These are phyloP conservation scores for Leucoagaricus sp. DNA, from an alignment of 1,284 basidiomycete species.

Conservation along the genomic window DNA sequence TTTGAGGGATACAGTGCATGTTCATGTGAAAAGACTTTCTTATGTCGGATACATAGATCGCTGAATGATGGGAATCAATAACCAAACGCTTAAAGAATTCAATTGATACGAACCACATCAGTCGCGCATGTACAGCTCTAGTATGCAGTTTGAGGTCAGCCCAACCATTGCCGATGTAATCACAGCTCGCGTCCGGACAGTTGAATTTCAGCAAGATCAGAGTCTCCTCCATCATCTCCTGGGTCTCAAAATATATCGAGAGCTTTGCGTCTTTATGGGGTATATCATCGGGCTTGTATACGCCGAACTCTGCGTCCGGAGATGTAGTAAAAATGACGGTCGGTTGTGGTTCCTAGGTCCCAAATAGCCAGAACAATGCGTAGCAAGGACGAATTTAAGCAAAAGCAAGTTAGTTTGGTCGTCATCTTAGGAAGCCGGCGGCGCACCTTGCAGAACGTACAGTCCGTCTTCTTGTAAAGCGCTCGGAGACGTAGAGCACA, in stretches of 20 bases:
- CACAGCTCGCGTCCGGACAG: constrained; percentile 81
- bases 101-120: constrained; percentile 71
- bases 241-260: constrained; percentile 84
- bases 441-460: constrained; percentile 94
- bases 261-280: constrained; percentile 79
- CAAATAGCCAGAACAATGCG: not conserved
- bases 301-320: constrained; percentile 61
- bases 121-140: constrained; percentile 71
- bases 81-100: not conserved
- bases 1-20: constrained; percentile 82
- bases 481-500: constrained; percentile 91
- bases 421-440: not conserved
- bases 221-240: constrained; percentile 94
- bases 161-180: constrained; percentile 88
- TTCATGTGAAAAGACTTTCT: constrained; percentile 97
- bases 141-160: constrained; percentile 84
- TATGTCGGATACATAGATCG: constrained; percentile 86
- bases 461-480: constrained; percentile 92
- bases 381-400: no score
- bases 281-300: constrained; percentile 58
- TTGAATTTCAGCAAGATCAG: constrained; percentile 90
- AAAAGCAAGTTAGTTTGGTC: no score
- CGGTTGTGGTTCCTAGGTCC: constrained; percentile 80
- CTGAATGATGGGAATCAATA: no score
- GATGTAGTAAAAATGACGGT: constrained; percentile 84